A percentile compares a stretch with the other conserved stretches of the same genome.
Evolutionary conservation across 164 flowering plant genomes (phyloP).

Genomic region (Macadamia tetraphylla): DNA sequence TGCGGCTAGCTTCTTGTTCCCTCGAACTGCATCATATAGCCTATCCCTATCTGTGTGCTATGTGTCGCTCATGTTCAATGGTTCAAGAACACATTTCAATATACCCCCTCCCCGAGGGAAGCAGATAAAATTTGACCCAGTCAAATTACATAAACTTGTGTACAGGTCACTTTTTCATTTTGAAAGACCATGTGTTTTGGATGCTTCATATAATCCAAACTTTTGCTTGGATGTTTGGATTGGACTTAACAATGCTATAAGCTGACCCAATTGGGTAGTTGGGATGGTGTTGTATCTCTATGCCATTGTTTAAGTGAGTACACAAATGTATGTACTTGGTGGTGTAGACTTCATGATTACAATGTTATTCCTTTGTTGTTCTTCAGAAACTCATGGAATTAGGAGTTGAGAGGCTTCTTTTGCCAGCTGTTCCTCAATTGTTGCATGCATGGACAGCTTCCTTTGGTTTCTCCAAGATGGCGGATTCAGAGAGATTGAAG

Average conservation of each 20-base stretch:
- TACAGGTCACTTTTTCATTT: too few relatives aligned
- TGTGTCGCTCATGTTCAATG: too few relatives aligned
- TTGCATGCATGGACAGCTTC: constrained; percentile 65
- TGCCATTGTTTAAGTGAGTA: background rate
- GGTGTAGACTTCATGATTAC: background rate
- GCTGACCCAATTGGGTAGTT: background rate
- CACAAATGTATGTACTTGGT: background rate
- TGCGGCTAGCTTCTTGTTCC: too few relatives aligned
- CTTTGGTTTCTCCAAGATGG: constrained; percentile 70
- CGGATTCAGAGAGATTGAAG: constrained; percentile 45
- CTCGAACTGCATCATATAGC: background rate
- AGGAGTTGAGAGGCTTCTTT: constrained; percentile 73
- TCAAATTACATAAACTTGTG: too few relatives aligned
- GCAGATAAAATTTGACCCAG: too few relatives aligned
- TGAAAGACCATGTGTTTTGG: too few relatives aligned
- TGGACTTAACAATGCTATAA: background rate
- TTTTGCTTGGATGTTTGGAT: too few relatives aligned
- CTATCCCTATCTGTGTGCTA: background rate
- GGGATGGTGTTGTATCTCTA: background rate
- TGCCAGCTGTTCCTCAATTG: constrained; percentile 68
- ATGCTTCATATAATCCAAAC: too few relatives aligned
- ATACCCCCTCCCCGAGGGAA: too few relatives aligned
- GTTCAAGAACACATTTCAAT: too few relatives aligned
- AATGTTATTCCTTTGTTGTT: constrained; percentile 8
- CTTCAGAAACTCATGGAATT: constrained; percentile 58